A percentile compares a stretch with the other conserved stretches of the same genome.
phyloP scores from a whole-genome alignment of 2,329 filamentous ascomycete species.

The Endocalyx cinctus region DNA sequence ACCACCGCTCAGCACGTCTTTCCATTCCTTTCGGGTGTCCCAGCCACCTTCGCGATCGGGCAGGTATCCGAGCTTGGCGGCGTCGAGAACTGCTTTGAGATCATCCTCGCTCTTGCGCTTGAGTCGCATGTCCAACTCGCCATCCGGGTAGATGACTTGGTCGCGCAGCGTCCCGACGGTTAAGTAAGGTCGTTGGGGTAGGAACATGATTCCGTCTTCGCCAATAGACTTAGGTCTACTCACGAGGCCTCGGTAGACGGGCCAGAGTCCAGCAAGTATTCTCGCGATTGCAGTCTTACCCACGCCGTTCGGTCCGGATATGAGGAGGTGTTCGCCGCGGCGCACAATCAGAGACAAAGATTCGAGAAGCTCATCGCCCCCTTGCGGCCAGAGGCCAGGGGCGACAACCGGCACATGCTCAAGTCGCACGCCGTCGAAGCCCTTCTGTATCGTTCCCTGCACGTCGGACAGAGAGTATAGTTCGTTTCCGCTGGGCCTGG shows the following conservation, averaged over 20 bases:
- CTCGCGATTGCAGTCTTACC: conserved; percentile 88
- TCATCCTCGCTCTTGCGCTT: conserved; percentile 74
- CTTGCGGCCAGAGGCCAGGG: conserved; percentile 79
- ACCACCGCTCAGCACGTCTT: conserved; percentile 92
- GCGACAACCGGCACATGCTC: conserved; percentile 93
- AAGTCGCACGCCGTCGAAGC: conserved; percentile 88
- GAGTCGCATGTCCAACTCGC: conserved; percentile 87
- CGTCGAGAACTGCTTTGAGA: conserved; percentile 72
- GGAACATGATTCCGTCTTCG: conserved; percentile 94
- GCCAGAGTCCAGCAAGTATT: conserved; percentile 90
- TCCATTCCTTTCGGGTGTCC: conserved; percentile 97
- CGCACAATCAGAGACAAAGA: conserved; percentile 85
- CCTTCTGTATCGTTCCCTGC: conserved; percentile 89
- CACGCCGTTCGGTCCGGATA: conserved; percentile 91
- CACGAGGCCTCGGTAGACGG: conserved; percentile 85
- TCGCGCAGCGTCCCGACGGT: conserved; percentile 89
- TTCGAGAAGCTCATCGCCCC: conserved; percentile 87
- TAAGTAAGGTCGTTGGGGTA: conserved; percentile 89
- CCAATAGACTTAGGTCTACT: conserved; percentile 77
- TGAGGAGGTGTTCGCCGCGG: conserved; percentile 86
- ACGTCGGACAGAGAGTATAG: conserved; percentile 86
- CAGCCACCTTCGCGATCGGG: conserved; percentile 90
- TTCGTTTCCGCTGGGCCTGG: conserved; percentile 63
- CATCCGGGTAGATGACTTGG: conserved; percentile 96
- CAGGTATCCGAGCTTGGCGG: conserved; percentile 82